These are phyloP conservation scores for Pseudocercospora cruenta DNA, from an alignment of 2,329 filamentous ascomycete genomes.

Conservation along the genomic window DNA sequence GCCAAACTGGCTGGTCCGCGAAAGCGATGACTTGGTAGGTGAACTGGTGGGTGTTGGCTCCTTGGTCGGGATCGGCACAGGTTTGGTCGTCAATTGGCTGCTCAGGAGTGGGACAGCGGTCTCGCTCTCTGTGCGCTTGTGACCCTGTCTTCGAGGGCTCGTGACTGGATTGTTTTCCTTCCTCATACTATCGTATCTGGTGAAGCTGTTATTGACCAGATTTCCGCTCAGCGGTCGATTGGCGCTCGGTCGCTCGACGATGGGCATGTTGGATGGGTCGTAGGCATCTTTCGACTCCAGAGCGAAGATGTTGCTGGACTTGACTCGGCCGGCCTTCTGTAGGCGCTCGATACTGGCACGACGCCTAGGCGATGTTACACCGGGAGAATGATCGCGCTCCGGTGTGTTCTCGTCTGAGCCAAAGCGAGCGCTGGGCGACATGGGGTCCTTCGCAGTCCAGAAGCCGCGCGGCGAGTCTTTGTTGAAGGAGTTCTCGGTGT, in stretches of 20 bases:
- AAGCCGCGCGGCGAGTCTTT: conserved; percentile 75
- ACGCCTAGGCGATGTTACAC: conserved; percentile 63
- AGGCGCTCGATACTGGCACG: conserved; percentile 93
- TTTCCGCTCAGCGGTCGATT: conserved; percentile 59
- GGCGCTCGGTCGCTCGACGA: conserved; percentile 78
- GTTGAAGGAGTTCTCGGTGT: conserved; percentile 48
- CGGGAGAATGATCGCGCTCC: conserved; percentile 62
- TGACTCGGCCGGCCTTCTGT: conserved; percentile 91
- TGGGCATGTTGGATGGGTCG: conserved; percentile 75
- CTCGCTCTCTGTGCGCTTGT: conserved; percentile 60
- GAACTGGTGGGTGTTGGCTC: conserved; percentile 71
- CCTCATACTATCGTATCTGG: conserved; percentile 56
- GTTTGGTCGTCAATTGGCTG: conserved; percentile 44
- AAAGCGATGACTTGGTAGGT: conserved; percentile 87
- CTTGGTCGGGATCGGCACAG: conserved; percentile 47
- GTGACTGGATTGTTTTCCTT: conserved; percentile 43
- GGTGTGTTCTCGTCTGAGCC: conserved; percentile 68
- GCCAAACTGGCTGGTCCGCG: conserved; percentile 62
- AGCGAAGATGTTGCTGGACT: conserved; percentile 96
- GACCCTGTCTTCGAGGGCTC: conserved; percentile 36
- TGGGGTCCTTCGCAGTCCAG: conserved; percentile 78
- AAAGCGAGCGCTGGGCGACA: conserved; percentile 63
- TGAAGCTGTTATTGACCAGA: conserved; percentile 72
- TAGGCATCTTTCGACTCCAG: conserved; percentile 92
- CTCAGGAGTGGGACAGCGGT: conserved; percentile 62